Percentiles rank a stretch among this genome's conserved stretches.
phyloP scores from a whole-genome alignment of 2,329 filamentous ascomycete species.

The Penicillium sclerotigenum region DNA sequence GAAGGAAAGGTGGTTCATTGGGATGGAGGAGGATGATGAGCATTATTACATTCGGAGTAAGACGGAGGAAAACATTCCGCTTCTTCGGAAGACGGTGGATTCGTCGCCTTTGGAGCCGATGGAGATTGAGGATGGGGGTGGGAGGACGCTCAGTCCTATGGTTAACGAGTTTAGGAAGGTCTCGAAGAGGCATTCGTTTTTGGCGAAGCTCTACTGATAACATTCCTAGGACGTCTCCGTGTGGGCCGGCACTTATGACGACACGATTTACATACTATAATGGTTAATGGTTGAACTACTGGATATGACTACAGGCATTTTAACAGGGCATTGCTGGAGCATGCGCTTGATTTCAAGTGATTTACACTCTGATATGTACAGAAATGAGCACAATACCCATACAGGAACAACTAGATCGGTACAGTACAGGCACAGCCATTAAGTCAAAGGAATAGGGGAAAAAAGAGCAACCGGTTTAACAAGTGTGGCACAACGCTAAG shows the following conservation, averaged over 20 bases:
- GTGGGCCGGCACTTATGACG: background rate
- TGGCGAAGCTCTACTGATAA: constrained; percentile 27
- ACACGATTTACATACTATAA: background rate
- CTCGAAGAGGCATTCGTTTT: constrained; percentile 26
- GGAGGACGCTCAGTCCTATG: constrained; percentile 29
- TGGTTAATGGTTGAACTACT: background rate
- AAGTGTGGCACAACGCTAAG: constrained; percentile 17
- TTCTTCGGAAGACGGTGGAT: constrained; percentile 1
- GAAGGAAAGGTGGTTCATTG: constrained; percentile 45
- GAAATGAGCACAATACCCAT: background rate
- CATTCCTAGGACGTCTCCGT: too few species aligned
- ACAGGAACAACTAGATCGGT: background rate
- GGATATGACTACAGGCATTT: background rate
- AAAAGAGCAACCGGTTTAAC: background rate
- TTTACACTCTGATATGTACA: constrained; percentile 12
- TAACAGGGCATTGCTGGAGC: background rate
- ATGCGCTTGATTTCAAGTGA: constrained; percentile 1
- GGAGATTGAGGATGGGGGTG: constrained; percentile 17
- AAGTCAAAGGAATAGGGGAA: background rate
- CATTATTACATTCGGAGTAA: constrained; percentile 52
- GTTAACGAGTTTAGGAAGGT: constrained; percentile 35
- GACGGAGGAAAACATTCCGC: constrained; percentile 20
- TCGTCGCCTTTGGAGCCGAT: constrained; percentile 5
- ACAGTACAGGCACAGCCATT: background rate
- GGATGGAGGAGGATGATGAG: constrained; percentile 47